Base-by-base conservation (phyloP, 2,329 filamentous ascomycete genomes). In the Alternaria sp. region DNA sequence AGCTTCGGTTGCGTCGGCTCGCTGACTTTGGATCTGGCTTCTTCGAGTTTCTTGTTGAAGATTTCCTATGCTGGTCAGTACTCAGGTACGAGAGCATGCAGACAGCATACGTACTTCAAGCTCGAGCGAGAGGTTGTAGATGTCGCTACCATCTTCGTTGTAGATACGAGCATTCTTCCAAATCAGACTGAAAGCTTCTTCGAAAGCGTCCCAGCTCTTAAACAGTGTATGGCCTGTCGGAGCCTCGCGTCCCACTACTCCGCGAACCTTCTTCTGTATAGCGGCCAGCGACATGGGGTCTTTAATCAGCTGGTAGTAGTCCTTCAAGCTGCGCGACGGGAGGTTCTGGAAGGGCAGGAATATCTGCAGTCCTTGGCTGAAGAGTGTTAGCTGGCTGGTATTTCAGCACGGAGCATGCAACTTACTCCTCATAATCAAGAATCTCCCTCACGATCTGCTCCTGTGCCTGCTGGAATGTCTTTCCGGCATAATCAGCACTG, bases 101-200 rank as follows among this genome's bases (percentile, higher is more conserved):
- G 10, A n/a, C 9, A 17, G 32, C 15, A 11, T 11, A 70, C 80
- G 56, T 82, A 93, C 92, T 87, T 96, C 90, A 7, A 97, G 87
- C 63, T 96, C 89, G 52, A 89, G 87, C 1, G 93, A 93, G 64
- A 96, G 84, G 21, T 87, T 84, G 67, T 90, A 93, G 55, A 97
- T 94, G 15, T 93, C 91, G 73, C 94, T 97, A 5, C 91, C 92
- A 75, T 97, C 93, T 78, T 97, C 93, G 70, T 97, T 97, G 83
- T 95, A 97, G 62, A 90, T 90, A 73, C 89, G 91, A 0, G 93
- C 93, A 79, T 97, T 97, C 52, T 86, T 87, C 94, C 94, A 97
- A 46, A 97, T 89, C 56, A 92, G 85, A 72, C 89, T 91, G 12
- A 92, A 86, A 73, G 92, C 91, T 57, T 93, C 89, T 77, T 93